Percentiles rank a stretch among this genome's conserved stretches.
Conservation (phyloP, 768 basidiomycete genomes). For the Mycena rosella region DNA sequence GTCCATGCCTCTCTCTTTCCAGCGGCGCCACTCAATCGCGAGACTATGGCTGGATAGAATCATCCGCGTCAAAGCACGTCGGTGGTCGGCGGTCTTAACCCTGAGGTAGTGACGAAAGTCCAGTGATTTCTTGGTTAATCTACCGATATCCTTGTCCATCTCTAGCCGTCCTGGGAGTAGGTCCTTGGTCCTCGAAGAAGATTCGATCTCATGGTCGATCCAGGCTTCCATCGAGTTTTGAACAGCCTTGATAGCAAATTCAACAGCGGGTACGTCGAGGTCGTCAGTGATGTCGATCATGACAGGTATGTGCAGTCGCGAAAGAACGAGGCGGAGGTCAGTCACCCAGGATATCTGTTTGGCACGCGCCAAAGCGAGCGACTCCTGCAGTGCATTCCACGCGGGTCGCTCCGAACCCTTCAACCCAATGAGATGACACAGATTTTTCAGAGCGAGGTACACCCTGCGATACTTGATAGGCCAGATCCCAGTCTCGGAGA, state of each 20-base stretch:
- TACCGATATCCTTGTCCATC: not conserved
- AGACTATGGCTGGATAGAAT: not conserved
- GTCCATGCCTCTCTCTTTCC: not conserved
- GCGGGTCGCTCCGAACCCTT: too few species aligned
- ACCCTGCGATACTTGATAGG: too few species aligned
- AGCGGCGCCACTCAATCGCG: slow-evolving; percentile 1
- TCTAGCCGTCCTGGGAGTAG: not conserved
- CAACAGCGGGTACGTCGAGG: not conserved
- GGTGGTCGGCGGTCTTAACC: not conserved
- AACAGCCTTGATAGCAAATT: not conserved
- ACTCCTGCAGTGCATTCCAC: too few species aligned
- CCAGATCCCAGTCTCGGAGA: too few species aligned
- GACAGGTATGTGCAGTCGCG: too few species aligned
- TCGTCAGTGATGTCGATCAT: too few species aligned
- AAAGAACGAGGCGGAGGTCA: too few species aligned
- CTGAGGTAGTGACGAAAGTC: not conserved
- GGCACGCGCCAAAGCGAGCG: too few species aligned
- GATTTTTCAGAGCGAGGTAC: too few species aligned
- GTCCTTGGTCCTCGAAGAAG: not conserved
- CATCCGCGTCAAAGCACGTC: not conserved
- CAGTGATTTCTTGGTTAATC: not conserved
- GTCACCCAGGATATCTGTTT: too few species aligned
- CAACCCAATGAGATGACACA: too few species aligned
- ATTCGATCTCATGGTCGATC: not conserved
- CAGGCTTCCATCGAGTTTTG: slow-evolving; percentile 15